Evolutionary conservation across 306 rosid genomes (phyloP).

Genomic region (Citrullus mucosospermus): DNA sequence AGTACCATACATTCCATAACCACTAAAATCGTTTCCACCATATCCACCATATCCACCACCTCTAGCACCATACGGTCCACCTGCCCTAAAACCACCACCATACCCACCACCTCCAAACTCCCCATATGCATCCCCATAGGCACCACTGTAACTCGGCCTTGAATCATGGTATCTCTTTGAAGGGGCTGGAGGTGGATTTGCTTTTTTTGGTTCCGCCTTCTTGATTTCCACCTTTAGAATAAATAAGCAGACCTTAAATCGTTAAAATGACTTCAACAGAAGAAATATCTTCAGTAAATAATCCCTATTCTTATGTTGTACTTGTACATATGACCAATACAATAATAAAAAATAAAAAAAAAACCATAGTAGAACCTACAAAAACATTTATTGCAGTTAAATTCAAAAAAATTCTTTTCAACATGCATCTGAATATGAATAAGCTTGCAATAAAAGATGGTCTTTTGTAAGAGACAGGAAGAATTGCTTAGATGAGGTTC

Average conservation of each 20-base stretch:
- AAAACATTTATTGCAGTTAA: not conserved
- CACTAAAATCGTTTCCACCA: conserved; percentile 73
- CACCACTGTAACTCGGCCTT: conserved; percentile 55
- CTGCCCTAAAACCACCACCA: conserved; percentile 49
- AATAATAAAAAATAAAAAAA: not conserved
- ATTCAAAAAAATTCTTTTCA: not conserved
- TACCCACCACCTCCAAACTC: conserved; percentile 51
- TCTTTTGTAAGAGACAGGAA: not conserved
- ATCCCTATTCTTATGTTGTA: not conserved
- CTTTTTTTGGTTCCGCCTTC: conserved; percentile 96
- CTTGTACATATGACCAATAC: not conserved
- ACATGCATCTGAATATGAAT: not conserved
- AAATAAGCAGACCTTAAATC: conserved; percentile 4
- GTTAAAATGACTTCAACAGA: not conserved
- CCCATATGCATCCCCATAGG: conserved; percentile 69
- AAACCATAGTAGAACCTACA: not conserved
- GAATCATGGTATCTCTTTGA: conserved; percentile 74
- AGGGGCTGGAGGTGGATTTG: conserved; percentile 59
- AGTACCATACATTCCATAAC: conserved; percentile 63
- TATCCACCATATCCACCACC: conserved; percentile 42
- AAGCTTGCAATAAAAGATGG: not conserved
- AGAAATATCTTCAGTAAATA: not conserved
- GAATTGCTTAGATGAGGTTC: not conserved
- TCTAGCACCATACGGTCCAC: conserved; percentile 51
- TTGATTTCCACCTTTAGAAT: conserved; percentile 79